Evolutionary conservation across 352 stramenopile genomes (phyloP).

Genomic region (Globisporangium alternatum): DNA sequence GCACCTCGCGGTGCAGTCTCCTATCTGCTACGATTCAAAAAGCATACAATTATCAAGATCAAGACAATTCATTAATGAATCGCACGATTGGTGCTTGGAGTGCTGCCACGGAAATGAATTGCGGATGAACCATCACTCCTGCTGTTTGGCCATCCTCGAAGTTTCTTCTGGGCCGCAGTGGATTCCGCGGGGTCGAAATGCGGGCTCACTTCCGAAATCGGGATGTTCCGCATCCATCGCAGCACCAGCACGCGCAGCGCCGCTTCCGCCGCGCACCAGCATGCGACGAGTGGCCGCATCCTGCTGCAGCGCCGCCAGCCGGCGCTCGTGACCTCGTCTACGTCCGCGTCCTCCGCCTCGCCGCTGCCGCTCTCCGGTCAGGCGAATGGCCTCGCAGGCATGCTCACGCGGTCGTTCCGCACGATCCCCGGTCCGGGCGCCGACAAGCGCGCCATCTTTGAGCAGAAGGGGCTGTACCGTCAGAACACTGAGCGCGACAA

Average conservation of each 20-base stretch:
- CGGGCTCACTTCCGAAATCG: conserved; percentile 21
- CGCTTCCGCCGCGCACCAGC: conserved; percentile 19
- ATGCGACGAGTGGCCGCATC: conserved; percentile 8
- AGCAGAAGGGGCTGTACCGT: conserved; percentile 58
- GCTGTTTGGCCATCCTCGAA: conserved; percentile 18
- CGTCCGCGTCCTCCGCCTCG: conserved; percentile 15
- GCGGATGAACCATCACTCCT: conserved; percentile 7
- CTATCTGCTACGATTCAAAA: conserved; percentile 8
- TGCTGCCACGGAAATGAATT: conserved; percentile 16
- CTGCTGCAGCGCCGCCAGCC: conserved; percentile 21
- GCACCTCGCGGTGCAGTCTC: background rate
- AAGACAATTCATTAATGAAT: conserved; percentile 21
- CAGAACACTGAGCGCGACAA: conserved; percentile 55
- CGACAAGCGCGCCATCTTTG: conserved; percentile 56
- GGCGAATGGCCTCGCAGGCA: conserved; percentile 10
- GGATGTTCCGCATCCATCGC: conserved; percentile 51
- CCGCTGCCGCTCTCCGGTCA: conserved; percentile 12
- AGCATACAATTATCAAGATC: conserved; percentile 22
- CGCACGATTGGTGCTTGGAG: conserved; percentile 17
- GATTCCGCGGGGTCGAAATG: conserved; percentile 6
- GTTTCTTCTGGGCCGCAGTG: conserved; percentile 2
- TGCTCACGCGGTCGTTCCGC: conserved; percentile 34
- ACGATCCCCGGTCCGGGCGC: conserved; percentile 35
- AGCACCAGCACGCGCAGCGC: conserved; percentile 20
- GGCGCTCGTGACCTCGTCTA: conserved; percentile 12